phyloP scores from a whole-genome alignment of 345 rosid species.

The Cardamine occulta region DNA sequence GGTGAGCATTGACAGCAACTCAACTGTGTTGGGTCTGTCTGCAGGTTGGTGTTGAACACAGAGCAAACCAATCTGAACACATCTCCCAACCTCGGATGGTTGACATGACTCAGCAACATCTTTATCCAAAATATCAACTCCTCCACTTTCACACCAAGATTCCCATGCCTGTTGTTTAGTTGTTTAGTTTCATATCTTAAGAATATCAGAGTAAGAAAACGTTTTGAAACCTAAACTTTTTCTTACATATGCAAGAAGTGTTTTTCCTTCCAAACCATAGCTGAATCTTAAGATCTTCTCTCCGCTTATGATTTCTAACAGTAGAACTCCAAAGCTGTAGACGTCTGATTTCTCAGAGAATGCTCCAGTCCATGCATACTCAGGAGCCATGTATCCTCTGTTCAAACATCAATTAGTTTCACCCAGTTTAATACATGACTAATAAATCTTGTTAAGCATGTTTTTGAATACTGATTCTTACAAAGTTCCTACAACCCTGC shows the following conservation, averaged over 20 bases:
- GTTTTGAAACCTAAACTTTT: not conserved
- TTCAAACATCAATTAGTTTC: not conserved
- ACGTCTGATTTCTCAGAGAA: conserved; percentile 59
- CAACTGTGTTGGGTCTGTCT: too few relatives aligned
- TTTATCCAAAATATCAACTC: not conserved
- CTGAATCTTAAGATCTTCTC: conserved; percentile 34
- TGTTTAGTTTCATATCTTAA: not conserved
- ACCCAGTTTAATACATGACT: too few relatives aligned
- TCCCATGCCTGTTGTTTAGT: not conserved
- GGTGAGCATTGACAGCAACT: too few relatives aligned
- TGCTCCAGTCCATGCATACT: conserved; percentile 53
- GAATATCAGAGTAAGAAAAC: not conserved
- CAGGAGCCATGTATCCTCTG: conserved; percentile 54
- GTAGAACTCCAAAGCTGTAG: conserved; percentile 54
- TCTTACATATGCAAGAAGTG: conserved; percentile 42
- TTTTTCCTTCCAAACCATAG: conserved; percentile 26
- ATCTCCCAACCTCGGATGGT: not conserved
- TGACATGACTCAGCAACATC: not conserved
- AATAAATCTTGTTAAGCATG: too few relatives aligned
- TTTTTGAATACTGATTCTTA: too few relatives aligned
- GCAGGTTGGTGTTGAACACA: not conserved
- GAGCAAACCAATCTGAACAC: conserved; percentile 16
- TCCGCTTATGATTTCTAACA: conserved; percentile 40
- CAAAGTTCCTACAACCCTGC: too few relatives aligned
- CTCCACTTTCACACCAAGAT: conserved; percentile 7